A percentile compares a stretch with the other conserved stretches of the same genome.
phyloP scores from a whole-genome alignment of 2,329 filamentous ascomycete species.

The Epichloe hybrida region DNA sequence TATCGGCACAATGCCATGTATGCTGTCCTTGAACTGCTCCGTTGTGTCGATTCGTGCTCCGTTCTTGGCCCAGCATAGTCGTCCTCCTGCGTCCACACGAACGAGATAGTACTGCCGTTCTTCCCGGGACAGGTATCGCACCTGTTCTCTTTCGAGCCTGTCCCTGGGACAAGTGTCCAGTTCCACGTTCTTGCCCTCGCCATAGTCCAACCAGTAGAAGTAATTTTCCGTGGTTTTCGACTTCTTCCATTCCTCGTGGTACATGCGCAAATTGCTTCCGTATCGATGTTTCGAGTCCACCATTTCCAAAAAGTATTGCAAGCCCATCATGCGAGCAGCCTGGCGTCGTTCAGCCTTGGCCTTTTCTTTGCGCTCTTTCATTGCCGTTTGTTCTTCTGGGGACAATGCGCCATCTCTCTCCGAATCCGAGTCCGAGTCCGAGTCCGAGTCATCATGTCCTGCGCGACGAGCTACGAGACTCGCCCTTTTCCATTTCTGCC shows the following conservation, averaged over 20 bases:
- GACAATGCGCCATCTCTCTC: conserved; percentile 19
- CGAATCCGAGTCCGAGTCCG: conserved; percentile 32
- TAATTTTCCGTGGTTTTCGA: conserved; percentile 68
- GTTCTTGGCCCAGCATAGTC: conserved; percentile 81
- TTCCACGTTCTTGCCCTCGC: conserved; percentile 58
- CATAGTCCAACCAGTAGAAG: conserved; percentile 86
- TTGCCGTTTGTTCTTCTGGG: conserved; percentile 25
- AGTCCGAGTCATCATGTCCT: conserved; percentile 47
- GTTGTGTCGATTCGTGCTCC: conserved; percentile 64
- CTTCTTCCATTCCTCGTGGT: conserved; percentile 75
- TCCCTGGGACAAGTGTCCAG: conserved; percentile 60
- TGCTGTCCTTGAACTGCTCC: conserved; percentile 62
- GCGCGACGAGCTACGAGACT: conserved; percentile 58
- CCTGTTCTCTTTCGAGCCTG: conserved; percentile 61
- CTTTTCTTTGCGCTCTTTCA: conserved; percentile 28
- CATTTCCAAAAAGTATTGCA: conserved; percentile 79
- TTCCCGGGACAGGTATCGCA: conserved; percentile 72
- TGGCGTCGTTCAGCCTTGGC: conserved; percentile 45
- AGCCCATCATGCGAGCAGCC: conserved; percentile 65
- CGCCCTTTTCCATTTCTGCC: conserved; percentile 62
- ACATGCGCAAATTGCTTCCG: conserved; percentile 66
- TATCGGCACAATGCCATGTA: conserved; percentile 55
- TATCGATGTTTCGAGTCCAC: conserved; percentile 79
- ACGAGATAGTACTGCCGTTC: conserved; percentile 74
- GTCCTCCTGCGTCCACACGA: conserved; percentile 57